Conservation (phyloP, 2,329 filamentous ascomycete genomes). For the Tetracladium maxilliforme region DNA sequence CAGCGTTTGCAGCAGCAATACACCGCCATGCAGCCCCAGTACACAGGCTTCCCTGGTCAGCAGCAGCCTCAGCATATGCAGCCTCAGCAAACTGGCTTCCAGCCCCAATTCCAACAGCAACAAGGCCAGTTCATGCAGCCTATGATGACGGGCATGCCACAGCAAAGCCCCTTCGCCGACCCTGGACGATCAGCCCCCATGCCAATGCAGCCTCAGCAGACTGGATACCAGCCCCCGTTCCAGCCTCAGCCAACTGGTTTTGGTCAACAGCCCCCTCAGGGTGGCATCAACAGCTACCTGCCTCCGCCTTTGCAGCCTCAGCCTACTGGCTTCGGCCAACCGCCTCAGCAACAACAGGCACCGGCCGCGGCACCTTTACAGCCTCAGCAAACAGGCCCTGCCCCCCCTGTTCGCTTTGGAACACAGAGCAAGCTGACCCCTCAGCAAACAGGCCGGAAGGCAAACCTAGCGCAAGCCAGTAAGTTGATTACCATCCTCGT, state of each 20-base stretch:
- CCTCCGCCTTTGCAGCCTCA: constrained; percentile 46
- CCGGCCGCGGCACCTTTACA: constrained; percentile 47
- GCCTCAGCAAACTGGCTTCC: constrained; percentile 29
- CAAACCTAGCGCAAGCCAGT: constrained; percentile 92
- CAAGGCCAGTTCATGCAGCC: constrained; percentile 24
- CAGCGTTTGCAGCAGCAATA: constrained; percentile 49
- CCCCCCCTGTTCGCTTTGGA: constrained; percentile 81
- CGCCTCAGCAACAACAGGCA: constrained; percentile 35
- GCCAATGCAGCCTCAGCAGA: constrained; percentile 31
- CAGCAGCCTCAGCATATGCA: constrained; percentile 12
- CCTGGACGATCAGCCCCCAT: constrained; percentile 37
- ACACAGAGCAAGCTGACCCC: constrained; percentile 68
- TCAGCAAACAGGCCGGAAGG: constrained; percentile 78
- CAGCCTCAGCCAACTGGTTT: constrained; percentile 17
- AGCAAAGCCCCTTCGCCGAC: constrained; percentile 36
- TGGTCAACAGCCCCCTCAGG: constrained; percentile 18
- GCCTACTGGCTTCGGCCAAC: constrained; percentile 34
- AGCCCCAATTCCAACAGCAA: constrained; percentile 16
- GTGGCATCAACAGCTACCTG: constrained; percentile 39
- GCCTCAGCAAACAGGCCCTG: constrained; percentile 71
- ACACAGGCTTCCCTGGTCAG: constrained; percentile 41
- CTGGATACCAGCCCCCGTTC: constrained; percentile 26
- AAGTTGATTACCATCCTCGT: constrained; percentile 32
- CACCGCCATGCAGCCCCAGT: constrained; percentile 40
- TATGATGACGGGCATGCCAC: constrained; percentile 26